These are phyloP conservation scores for Quercus tomentella DNA, from an alignment of 331 rosid species.

Conservation along the genomic window DNA sequence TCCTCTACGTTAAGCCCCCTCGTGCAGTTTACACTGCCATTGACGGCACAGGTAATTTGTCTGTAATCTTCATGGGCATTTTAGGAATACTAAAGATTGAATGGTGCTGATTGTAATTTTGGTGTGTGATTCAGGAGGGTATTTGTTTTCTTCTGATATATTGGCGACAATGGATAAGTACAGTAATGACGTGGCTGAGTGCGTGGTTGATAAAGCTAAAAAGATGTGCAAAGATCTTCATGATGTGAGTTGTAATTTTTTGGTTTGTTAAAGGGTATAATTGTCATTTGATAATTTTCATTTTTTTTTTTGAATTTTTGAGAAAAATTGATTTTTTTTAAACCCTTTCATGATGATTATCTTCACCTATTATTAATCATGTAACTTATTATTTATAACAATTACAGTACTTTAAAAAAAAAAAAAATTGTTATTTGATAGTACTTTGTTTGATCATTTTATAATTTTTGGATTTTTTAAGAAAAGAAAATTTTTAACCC, in stretches of 20 bases:
- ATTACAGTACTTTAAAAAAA: too few relatives aligned
- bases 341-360: too few relatives aligned
- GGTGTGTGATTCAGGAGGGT: slow-evolving; percentile 34
- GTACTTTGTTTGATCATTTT: too few relatives aligned
- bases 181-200: slow-evolving; percentile 47
- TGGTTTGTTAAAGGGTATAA: background rate
- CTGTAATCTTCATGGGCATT: background rate
- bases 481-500: too few relatives aligned
- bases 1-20: slow-evolving; percentile 67
- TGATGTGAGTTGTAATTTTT: slow-evolving; percentile 32
- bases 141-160: slow-evolving; percentile 58
- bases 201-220: slow-evolving; percentile 61
- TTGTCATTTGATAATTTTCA: background rate
- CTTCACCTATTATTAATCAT: too few relatives aligned
- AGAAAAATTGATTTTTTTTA: too few relatives aligned
- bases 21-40: slow-evolving; percentile 40
- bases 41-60: slow-evolving; percentile 65
- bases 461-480: too few relatives aligned
- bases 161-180: slow-evolving; percentile 50
- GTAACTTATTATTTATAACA: too few relatives aligned
- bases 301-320: too few relatives aligned
- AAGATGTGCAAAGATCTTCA: slow-evolving; percentile 41
- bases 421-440: too few relatives aligned
- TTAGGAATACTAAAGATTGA: background rate
- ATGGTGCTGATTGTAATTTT: background rate